Base-by-base conservation (phyloP, 495 filamentous ascomycete species). In the Mycothermus thermophilus region DNA sequence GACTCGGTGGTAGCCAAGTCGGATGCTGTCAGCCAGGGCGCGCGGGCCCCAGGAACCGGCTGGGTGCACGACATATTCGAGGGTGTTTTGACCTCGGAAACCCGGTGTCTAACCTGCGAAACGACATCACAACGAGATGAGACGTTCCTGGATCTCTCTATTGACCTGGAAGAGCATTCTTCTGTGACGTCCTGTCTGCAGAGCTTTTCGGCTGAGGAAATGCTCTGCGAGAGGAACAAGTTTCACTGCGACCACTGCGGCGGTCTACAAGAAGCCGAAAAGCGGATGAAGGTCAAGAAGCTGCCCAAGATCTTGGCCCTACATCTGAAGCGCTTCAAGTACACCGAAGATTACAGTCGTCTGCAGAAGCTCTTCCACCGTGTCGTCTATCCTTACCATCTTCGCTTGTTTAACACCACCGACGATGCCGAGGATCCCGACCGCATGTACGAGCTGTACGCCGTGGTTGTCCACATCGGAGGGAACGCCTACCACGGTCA, bases 31-130 rank as follows among this genome's bases (percentile, higher is more conserved):
- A 25, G 22, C 22, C 6, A 25, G 22, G 22, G 22, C 22, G 11
- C 11, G 6, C 51, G 55, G 31, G 54, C 57, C 20, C 66, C 64
- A 0, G 63, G 74, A 9, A 81, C 80, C 1, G 73, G 84, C 41
- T 96, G 90, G 90, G 92, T 97, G 16, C 90, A 97, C 56, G 86
- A 95, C 44, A 72, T 97, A 24, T 97, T 97, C 42, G 90, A 96
- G 54, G 90, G 90, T 8, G 79, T 83, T 3, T 59, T 97, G 41
- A 93, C 86, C 8, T 96, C 92, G 2, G 90, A 97, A 58, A 97
- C 90, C 11, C 83, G 86, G 54, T 97, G 90, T 57, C 60, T 97
- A 39, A 94, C 92, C 1, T 97, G 90, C 48, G 90, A 96, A 52
- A 95, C 88, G 27, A 77, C 83, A 21, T 96, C 92, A 1, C 85